Evolutionary conservation across 768 basidiomycete genomes (phyloP).

Genomic region (Pleurotus citrinopileatus): DNA sequence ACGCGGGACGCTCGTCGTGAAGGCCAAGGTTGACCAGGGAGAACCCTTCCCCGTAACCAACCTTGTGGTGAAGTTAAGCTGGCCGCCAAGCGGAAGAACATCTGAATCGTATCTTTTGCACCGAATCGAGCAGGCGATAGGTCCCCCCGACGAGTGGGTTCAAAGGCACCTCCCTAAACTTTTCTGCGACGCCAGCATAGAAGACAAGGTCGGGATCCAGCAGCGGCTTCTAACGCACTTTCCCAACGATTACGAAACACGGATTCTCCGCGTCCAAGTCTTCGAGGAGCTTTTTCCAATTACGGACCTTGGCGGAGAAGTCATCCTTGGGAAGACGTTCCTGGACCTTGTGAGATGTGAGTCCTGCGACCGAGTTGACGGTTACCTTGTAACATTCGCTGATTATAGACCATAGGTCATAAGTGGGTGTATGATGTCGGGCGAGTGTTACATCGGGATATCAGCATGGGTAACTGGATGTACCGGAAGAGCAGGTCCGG

Average conservation of each 20-base stretch:
- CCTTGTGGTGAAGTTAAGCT: slow-evolving; percentile 1
- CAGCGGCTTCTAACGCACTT: neutral
- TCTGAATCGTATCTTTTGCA: neutral
- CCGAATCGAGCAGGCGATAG: neutral
- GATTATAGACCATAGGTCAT: neutral
- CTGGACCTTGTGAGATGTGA: neutral
- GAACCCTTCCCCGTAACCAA: too few relatives aligned
- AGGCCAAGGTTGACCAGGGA: neutral
- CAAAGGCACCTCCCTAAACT: neutral
- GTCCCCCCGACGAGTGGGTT: neutral
- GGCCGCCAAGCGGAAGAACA: neutral
- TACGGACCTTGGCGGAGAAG: neutral
- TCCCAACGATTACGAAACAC: neutral
- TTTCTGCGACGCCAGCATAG: neutral
- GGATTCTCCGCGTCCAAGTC: neutral
- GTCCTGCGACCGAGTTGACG: too few relatives aligned
- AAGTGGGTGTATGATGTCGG: neutral
- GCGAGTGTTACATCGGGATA: slow-evolving; percentile 2
- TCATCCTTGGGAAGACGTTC: neutral
- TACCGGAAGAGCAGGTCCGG: neutral
- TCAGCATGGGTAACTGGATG: neutral
- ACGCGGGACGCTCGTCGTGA: slow-evolving; percentile 1
- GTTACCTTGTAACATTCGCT: neutral
- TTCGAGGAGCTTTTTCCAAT: neutral
- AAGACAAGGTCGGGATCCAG: neutral